Evolutionary conservation across 1,284 basidiomycete genomes (phyloP).

Genomic region (Entoloma clypeatum): DNA sequence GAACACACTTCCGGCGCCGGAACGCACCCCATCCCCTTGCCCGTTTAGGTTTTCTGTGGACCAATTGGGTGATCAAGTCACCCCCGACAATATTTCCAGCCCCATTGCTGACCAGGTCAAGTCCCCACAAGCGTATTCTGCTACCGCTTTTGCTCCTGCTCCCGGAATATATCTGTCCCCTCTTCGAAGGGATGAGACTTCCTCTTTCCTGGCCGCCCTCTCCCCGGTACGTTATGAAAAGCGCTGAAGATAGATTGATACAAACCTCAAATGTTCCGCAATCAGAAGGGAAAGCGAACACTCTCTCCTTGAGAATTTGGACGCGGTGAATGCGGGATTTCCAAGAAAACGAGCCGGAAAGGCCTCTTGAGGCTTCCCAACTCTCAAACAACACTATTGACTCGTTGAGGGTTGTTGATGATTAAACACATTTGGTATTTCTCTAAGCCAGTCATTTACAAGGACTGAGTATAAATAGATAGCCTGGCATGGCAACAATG

Average conservation of each 20-base stretch:
- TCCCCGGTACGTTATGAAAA: constrained; percentile 1
- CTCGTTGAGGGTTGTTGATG: constrained; percentile 38
- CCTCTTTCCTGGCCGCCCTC: background rate
- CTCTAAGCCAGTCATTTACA: too few relatives aligned
- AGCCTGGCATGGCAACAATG: too few relatives aligned
- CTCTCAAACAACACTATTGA: constrained; percentile 50
- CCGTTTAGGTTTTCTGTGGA: constrained; percentile 18
- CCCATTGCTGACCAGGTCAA: too few relatives aligned
- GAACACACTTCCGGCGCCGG: constrained; percentile 10
- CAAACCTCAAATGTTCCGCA: too few relatives aligned
- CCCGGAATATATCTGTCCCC: constrained; percentile 48
- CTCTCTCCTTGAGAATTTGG: background rate
- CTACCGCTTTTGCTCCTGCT: constrained; percentile 36
- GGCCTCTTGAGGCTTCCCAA: background rate
- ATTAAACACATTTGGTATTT: too few relatives aligned
- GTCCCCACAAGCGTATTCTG: background rate
- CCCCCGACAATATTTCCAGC: too few relatives aligned
- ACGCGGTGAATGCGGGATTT: background rate
- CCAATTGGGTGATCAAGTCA: constrained; percentile 10
- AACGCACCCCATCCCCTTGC: constrained; percentile 20
- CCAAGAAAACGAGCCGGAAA: background rate
- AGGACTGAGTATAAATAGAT: too few relatives aligned
- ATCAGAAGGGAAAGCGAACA: background rate
- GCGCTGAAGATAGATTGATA: too few relatives aligned
- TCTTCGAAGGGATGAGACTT: constrained; percentile 26